These are phyloP conservation scores for Penicillium goetzii DNA, from an alignment of 495 filamentous ascomycete species.

Conservation along the genomic window DNA sequence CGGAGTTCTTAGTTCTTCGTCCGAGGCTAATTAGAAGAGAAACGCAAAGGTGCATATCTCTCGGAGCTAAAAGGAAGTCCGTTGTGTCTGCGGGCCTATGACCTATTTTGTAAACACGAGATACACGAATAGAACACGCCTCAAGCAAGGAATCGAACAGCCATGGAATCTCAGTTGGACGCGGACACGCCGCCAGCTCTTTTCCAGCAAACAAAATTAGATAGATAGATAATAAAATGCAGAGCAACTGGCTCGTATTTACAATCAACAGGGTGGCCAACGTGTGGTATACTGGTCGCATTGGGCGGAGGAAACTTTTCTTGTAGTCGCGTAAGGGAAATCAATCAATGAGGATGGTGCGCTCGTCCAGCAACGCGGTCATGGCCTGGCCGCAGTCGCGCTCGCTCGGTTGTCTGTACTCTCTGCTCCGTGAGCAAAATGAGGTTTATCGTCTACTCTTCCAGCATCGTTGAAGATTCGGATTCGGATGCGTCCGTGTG, in stretches of 20 bases:
- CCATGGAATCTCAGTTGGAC: neutral
- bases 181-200: neutral
- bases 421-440: neutral
- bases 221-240: neutral
- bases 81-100: neutral
- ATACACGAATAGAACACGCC: neutral
- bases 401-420: constrained; percentile 1
- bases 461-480: constrained; percentile 40
- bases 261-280: constrained; percentile 1
- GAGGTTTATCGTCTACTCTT: constrained; percentile 31
- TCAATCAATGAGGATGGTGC: constrained; percentile 11
- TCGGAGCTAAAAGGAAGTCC: neutral
- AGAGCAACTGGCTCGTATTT: constrained; percentile 4
- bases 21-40: neutral
- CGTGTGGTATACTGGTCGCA: constrained; percentile 23
- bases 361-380: neutral
- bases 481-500: constrained; percentile 22
- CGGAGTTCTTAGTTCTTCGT: neutral
- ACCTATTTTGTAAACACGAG: neutral
- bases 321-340: constrained; percentile 35
- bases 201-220: constrained; percentile 2
- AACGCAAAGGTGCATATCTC: neutral
- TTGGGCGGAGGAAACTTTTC: constrained; percentile 24
- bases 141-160: neutral
- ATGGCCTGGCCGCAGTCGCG: neutral